Conservation (phyloP, 2,329 filamentous ascomycete genomes). For the Colletotrichum abscissum region DNA sequence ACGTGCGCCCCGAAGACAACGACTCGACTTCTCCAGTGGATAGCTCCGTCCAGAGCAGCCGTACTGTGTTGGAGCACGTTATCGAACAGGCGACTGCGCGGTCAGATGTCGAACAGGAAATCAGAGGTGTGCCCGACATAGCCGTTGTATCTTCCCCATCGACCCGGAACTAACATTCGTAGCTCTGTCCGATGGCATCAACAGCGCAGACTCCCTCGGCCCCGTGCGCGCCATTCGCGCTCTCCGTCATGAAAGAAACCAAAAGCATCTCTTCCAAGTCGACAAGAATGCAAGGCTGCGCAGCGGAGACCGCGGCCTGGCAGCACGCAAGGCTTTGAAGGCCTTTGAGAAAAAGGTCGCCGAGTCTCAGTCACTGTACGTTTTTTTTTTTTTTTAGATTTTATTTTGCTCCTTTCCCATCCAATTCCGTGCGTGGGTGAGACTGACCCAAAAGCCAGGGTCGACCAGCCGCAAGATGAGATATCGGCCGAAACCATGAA, state of each 20-base stretch:
- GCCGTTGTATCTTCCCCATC: not conserved
- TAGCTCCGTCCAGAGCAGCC: conserved; percentile 35
- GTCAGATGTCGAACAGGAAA: conserved; percentile 69
- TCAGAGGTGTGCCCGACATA: conserved; percentile 57
- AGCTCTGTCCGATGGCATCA: conserved; percentile 70
- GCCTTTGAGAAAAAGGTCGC: conserved; percentile 75
- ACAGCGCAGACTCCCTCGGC: conserved; percentile 66
- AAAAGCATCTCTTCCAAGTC: conserved; percentile 72
- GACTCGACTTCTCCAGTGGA: conserved; percentile 10
- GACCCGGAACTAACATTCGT: conserved; percentile 35
- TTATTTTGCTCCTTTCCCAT: not conserved
- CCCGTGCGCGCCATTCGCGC: conserved; percentile 71
- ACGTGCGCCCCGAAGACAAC: conserved; percentile 31
- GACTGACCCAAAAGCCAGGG: conserved; percentile 43
- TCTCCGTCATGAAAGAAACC: conserved; percentile 71
- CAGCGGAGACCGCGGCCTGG: conserved; percentile 79
- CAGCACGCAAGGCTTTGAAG: conserved; percentile 80
- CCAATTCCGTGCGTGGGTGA: no score
- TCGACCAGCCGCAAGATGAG: conserved; percentile 63
- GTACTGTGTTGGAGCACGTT: conserved; percentile 73
- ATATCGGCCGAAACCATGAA: conserved; percentile 69
- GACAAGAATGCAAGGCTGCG: conserved; percentile 80
- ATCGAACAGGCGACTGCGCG: conserved; percentile 69
- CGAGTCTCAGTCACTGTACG: conserved; percentile 65
- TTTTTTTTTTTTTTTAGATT: no score